Evolutionary conservation across 495 filamentous ascomycete species (phyloP).

Genomic region (Entonaema liquescens): DNA sequence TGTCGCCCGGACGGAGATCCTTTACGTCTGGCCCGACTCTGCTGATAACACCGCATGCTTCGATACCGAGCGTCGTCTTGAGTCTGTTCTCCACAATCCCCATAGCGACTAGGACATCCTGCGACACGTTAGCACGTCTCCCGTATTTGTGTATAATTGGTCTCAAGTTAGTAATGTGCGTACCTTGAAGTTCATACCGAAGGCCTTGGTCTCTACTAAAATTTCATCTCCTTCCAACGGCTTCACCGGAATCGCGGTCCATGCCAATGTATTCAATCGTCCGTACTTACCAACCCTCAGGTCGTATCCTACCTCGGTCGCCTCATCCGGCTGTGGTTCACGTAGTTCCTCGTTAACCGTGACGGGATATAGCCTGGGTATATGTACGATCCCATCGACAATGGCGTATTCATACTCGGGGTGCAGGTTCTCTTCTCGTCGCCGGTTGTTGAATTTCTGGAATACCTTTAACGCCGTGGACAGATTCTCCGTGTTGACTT

Average conservation of each 20-base stretch:
- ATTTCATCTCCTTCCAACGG: not conserved
- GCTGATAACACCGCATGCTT: not conserved
- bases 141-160: not conserved
- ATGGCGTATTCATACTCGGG: not conserved
- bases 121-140: not conserved
- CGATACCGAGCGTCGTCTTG: not conserved
- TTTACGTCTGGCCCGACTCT: not conserved
- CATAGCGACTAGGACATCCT: not conserved
- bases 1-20: not conserved
- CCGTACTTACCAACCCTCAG: not conserved
- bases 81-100: not conserved
- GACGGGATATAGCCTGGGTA: not conserved
- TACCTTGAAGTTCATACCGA: conserved; percentile 6
- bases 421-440: not conserved
- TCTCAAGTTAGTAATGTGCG: not conserved
- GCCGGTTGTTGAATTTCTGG: not conserved
- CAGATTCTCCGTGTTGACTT: not conserved
- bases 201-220: not conserved
- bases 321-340: not conserved
- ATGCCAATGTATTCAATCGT: not conserved
- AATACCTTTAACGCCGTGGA: not conserved
- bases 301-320: not conserved
- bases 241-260: not conserved
- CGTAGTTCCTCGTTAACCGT: not conserved
- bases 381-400: not conserved